Conservation (phyloP, 805 yeast genomes). For the Hanseniaspora valbyensis region DNA sequence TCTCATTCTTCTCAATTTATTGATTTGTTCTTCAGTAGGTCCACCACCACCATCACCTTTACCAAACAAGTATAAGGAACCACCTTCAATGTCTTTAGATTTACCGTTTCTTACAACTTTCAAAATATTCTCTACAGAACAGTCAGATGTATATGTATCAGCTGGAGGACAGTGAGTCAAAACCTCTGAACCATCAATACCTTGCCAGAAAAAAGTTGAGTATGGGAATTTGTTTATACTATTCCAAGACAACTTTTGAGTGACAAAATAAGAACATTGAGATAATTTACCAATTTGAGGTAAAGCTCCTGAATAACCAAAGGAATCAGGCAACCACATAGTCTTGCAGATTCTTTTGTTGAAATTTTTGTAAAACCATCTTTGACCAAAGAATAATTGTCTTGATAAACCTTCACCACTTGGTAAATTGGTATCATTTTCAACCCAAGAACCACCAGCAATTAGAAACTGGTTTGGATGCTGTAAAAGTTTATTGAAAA, state of each 20-base stretch:
- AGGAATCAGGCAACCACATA: conserved; percentile 95
- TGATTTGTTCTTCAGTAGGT: conserved; percentile 86
- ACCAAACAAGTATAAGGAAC: conserved; percentile 75
- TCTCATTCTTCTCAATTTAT: conserved; percentile 80
- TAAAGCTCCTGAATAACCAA: conserved; percentile 89
- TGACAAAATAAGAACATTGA: conserved; percentile 71
- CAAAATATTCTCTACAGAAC: conserved; percentile 84
- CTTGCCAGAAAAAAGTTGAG: conserved; percentile 89
- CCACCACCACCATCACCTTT: conserved; percentile 99
- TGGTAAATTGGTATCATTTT: conserved; percentile 93
- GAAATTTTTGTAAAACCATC: conserved; percentile 71
- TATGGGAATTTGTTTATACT: conserved; percentile 85
- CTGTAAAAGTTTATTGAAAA: conserved; percentile 46
- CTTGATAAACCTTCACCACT: conserved; percentile 81
- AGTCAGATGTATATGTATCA: conserved; percentile 86
- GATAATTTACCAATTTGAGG: conserved; percentile 88
- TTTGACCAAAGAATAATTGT: conserved; percentile 83
- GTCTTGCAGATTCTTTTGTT: conserved; percentile 55
- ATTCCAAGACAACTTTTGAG: conserved; percentile 95
- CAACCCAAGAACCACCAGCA: conserved; percentile 97
- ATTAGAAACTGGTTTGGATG: conserved; percentile 66
- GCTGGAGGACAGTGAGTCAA: conserved; percentile 97
- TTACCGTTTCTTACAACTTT: conserved; percentile 74
- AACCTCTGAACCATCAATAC: conserved; percentile 86
- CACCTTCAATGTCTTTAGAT: conserved; percentile 66